A percentile compares a stretch with the other conserved stretches of the same genome.
These are phyloP conservation scores for Cutaneotrichosporon mucoides DNA, from an alignment of 1,284 basidiomycete genomes.

Conservation along the genomic window DNA sequence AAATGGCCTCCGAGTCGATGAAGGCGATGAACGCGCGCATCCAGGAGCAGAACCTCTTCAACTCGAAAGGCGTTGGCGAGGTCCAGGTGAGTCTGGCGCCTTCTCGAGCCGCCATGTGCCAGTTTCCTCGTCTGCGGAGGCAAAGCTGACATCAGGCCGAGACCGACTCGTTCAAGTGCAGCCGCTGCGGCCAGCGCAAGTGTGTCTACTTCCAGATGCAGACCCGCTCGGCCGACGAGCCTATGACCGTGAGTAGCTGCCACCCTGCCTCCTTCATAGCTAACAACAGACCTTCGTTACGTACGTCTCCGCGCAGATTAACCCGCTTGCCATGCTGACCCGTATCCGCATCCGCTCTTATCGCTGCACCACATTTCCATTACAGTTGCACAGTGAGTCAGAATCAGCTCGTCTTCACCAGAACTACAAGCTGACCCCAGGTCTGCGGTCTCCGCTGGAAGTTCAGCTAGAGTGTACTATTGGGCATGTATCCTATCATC, in stretches of 20 bases:
- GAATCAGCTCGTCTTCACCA: background rate
- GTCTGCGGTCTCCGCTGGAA: constrained; percentile 49
- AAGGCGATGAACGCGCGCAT: constrained; percentile 78
- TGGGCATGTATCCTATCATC: constrained; percentile 5
- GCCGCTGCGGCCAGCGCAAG: constrained; percentile 85
- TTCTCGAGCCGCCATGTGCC: no score
- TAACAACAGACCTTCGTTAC: constrained; percentile 58
- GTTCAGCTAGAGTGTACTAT: constrained; percentile 36
- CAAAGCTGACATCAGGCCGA: constrained; percentile 59
- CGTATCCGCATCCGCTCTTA: no score
- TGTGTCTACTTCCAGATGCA: constrained; percentile 92
- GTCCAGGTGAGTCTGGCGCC: constrained; percentile 53
- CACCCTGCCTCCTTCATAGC: background rate
- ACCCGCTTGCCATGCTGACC: constrained; percentile 10
- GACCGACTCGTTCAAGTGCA: constrained; percentile 97
- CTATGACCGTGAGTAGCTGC: constrained; percentile 73
- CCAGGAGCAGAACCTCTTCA: constrained; percentile 82
- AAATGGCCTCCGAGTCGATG: constrained; percentile 92
- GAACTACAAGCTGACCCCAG: constrained; percentile 1
- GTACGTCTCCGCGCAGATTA: constrained; percentile 46
- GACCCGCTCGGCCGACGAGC: constrained; percentile 90
- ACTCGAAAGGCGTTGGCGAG: constrained; percentile 83
- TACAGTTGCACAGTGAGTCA: constrained; percentile 36
- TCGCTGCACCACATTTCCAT: background rate
- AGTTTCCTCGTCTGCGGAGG: no score